These are phyloP conservation scores for Lentinula edodes DNA, from an alignment of 768 basidiomycete genomes.

Conservation along the genomic window DNA sequence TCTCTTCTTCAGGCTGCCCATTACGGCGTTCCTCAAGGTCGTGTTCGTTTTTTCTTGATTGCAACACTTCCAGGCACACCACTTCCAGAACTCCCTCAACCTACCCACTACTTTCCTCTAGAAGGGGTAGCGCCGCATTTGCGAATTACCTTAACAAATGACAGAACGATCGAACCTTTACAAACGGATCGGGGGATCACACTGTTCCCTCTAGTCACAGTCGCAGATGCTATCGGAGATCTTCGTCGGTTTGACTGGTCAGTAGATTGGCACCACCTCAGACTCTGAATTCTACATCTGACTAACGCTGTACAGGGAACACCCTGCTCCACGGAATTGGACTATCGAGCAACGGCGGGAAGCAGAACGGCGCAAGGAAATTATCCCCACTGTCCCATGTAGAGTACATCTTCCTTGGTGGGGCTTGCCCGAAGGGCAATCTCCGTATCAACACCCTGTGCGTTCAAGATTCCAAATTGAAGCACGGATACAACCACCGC, in stretches of 20 bases:
- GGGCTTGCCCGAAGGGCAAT: slow-evolving; percentile 21
- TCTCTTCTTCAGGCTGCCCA: slow-evolving; percentile 47
- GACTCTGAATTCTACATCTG: neutral
- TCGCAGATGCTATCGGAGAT: slow-evolving; percentile 72
- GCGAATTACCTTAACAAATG: slow-evolving; percentile 35
- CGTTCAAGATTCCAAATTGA: slow-evolving; percentile 22
- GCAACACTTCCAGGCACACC: slow-evolving; percentile 36
- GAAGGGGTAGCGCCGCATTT: slow-evolving; percentile 39
- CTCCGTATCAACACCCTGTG: slow-evolving; percentile 29
- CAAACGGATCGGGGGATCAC: slow-evolving; percentile 43
- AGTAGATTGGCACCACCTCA: neutral
- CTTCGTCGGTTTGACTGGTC: slow-evolving; percentile 73
- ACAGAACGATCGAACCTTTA: slow-evolving; percentile 36
- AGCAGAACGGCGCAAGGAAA: neutral
- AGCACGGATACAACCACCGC: neutral
- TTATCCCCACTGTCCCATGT: slow-evolving; percentile 20
- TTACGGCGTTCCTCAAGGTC: slow-evolving; percentile 52
- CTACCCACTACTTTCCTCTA: slow-evolving; percentile 47
- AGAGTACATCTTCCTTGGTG: slow-evolving; percentile 17
- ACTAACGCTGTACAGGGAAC: slow-evolving; percentile 24
- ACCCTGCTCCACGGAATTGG: slow-evolving; percentile 18
- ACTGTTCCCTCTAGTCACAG: slow-evolving; percentile 50
- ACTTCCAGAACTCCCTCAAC: slow-evolving; percentile 48
- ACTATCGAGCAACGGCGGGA: slow-evolving; percentile 3
- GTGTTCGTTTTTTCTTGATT: slow-evolving; percentile 49